Conservation (phyloP, 2,329 filamentous ascomycete species). For the Tolypocladium tropicale region DNA sequence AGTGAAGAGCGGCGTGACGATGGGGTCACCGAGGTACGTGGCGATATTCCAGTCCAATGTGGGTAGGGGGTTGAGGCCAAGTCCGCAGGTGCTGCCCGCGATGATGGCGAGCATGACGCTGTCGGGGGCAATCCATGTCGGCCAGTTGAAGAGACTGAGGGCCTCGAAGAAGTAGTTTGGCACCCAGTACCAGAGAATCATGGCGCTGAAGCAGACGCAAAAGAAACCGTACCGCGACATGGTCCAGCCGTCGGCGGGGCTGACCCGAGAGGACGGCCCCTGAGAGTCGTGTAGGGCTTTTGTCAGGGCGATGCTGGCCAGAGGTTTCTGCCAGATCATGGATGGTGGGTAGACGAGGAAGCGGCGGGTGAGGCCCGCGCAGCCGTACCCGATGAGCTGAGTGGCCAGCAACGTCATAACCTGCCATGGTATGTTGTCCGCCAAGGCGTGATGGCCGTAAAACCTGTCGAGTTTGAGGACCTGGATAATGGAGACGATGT, state of each 20-base stretch:
- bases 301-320: constrained; percentile 35
- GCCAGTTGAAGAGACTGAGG: constrained; percentile 36
- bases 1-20: constrained; percentile 18
- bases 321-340: constrained; percentile 39
- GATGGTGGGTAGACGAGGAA: constrained; percentile 38
- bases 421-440: constrained; percentile 31
- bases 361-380: constrained; percentile 34
- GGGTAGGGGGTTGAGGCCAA: constrained; percentile 26
- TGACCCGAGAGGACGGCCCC: constrained; percentile 8
- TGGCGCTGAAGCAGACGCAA: constrained; percentile 25
- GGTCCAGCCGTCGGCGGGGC: constrained; percentile 12
- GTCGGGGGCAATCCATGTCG: constrained; percentile 37
- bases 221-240: constrained; percentile 30
- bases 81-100: constrained; percentile 22
- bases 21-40: constrained; percentile 17
- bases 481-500: constrained; percentile 35
- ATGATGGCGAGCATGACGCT: constrained; percentile 24
- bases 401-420: constrained; percentile 34
- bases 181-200: constrained; percentile 43
- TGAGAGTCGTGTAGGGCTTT: constrained; percentile 11
- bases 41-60: constrained; percentile 31
- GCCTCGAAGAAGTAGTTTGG: constrained; percentile 38
- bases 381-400: constrained; percentile 41
- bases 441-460: constrained; percentile 28
- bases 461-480: constrained; percentile 32